These are phyloP conservation scores for Raffaelea albimanens DNA, from an alignment of 2,329 filamentous ascomycete genomes.

Conservation along the genomic window DNA sequence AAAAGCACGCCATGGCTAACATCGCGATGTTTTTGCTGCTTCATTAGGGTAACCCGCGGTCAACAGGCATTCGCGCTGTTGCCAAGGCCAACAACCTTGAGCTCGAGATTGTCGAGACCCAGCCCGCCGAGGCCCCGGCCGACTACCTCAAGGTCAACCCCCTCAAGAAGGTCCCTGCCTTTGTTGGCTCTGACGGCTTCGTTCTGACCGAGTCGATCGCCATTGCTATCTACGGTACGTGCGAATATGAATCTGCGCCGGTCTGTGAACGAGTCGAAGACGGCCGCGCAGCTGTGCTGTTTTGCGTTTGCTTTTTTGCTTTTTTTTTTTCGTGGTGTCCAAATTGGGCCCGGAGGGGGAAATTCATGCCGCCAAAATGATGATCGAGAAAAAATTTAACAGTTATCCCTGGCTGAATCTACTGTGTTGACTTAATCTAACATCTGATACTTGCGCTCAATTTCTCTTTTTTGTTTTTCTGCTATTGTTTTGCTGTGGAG, in stretches of 20 bases:
- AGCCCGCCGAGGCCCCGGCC: slow-evolving; percentile 52
- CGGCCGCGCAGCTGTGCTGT: slow-evolving; percentile 7
- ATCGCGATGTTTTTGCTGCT: neutral
- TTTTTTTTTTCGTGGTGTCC: slow-evolving; percentile 1
- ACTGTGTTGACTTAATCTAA: slow-evolving; percentile 80
- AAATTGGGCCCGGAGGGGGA: neutral
- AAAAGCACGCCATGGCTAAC: no score
- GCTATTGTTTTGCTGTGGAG: slow-evolving; percentile 11
- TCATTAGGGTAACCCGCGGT: slow-evolving; percentile 80
- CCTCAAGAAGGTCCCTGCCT: slow-evolving; percentile 86
- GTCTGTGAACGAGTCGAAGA: neutral
- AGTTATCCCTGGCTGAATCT: slow-evolving; percentile 99
- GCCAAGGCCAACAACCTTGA: slow-evolving; percentile 97
- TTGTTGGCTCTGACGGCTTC: slow-evolving; percentile 87
- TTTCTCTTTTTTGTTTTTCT: slow-evolving; percentile 20
- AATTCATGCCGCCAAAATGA: slow-evolving; percentile 31
- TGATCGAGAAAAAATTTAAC: slow-evolving; percentile 69
- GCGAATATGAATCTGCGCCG: neutral
- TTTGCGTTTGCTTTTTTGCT: slow-evolving; percentile 6
- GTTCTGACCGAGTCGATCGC: slow-evolving; percentile 82
- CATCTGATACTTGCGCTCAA: slow-evolving; percentile 55
- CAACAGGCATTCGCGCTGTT: slow-evolving; percentile 78
- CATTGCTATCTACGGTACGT: slow-evolving; percentile 96
- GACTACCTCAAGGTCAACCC: slow-evolving; percentile 83
- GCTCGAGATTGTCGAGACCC: slow-evolving; percentile 70